A percentile compares a stretch with the other conserved stretches of the same genome.
Evolutionary conservation across 202 grass and related monocot species (phyloP).

Genomic region (Carex sylvatica): DNA sequence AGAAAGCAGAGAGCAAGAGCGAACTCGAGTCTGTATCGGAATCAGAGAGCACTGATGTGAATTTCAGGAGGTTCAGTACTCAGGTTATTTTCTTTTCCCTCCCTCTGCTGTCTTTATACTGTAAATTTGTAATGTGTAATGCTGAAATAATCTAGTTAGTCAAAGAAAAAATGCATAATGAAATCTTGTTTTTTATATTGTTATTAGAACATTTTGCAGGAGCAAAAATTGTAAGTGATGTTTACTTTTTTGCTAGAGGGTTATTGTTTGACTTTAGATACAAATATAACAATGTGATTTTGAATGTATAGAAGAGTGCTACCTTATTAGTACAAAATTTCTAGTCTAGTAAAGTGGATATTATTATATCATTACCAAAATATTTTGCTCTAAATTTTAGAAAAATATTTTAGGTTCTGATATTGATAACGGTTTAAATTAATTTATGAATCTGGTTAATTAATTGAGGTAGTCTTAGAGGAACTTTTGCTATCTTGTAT

Average conservation of each 20-base stretch:
- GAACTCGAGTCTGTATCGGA: conserved; percentile 27
- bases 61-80: conserved; percentile 23
- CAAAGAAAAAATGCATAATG: background rate
- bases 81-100: conserved; percentile 3
- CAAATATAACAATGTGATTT: background rate
- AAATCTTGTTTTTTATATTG: background rate
- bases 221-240: background rate
- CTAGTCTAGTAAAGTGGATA: background rate
- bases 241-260: background rate
- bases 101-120: background rate
- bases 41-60: conserved; percentile 31
- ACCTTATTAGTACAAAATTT: background rate
- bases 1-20: conserved; percentile 34
- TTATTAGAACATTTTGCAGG: background rate
- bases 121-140: conserved; percentile 9
- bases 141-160: background rate
- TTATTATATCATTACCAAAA: background rate
- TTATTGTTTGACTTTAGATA: background rate
- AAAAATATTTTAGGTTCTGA: too few species aligned
- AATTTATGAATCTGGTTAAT: background rate
- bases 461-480: background rate
- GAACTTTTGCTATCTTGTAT: background rate
- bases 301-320: background rate
- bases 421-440: background rate
- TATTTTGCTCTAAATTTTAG: background rate